Conservation (phyloP, 2,329 filamentous ascomycete genomes). For the Epichloe festucae region DNA sequence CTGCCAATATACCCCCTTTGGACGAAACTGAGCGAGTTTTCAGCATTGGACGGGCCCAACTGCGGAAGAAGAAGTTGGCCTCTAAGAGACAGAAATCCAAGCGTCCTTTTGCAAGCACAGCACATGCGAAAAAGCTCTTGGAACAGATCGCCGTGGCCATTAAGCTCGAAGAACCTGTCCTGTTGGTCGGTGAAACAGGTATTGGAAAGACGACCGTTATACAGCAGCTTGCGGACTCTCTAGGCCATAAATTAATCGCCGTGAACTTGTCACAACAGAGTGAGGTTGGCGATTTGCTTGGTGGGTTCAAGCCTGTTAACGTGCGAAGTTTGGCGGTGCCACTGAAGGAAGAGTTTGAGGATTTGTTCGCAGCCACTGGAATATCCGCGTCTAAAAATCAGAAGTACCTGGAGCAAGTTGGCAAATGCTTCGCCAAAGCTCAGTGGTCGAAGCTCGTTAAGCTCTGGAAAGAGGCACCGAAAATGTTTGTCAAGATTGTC, state of each 20-base stretch:
- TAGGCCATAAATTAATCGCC: conserved; percentile 77
- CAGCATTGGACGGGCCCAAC: conserved; percentile 50
- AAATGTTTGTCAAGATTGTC: conserved; percentile 68
- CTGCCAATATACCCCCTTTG: conserved; percentile 57
- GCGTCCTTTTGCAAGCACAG: conserved; percentile 75
- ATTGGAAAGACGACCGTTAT: conserved; percentile 96
- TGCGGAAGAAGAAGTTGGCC: conserved; percentile 44
- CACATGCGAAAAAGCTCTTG: conserved; percentile 68
- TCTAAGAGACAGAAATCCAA: conserved; percentile 38
- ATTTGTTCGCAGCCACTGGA: conserved; percentile 70
- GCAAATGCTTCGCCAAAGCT: conserved; percentile 64
- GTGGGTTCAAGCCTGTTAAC: conserved; percentile 93
- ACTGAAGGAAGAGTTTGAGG: conserved; percentile 85
- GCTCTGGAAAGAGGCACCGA: conserved; percentile 78
- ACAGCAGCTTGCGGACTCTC: conserved; percentile 73
- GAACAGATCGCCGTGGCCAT: conserved; percentile 82
- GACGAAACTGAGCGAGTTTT: conserved; percentile 46
- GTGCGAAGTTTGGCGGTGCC: conserved; percentile 77
- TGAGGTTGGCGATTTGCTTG: conserved; percentile 88
- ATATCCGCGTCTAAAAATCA: conserved; percentile 83
- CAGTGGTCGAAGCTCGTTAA: conserved; percentile 82
- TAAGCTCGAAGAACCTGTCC: conserved; percentile 70
- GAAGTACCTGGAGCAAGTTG: conserved; percentile 69
- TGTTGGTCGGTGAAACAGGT: conserved; percentile 97
- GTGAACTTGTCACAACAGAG: conserved; percentile 98